Evolutionary conservation across 2,329 filamentous ascomycete genomes (phyloP), one percentile per base, ranked within the genome.

Genomic region (Aspergillus alliaceus): DNA sequence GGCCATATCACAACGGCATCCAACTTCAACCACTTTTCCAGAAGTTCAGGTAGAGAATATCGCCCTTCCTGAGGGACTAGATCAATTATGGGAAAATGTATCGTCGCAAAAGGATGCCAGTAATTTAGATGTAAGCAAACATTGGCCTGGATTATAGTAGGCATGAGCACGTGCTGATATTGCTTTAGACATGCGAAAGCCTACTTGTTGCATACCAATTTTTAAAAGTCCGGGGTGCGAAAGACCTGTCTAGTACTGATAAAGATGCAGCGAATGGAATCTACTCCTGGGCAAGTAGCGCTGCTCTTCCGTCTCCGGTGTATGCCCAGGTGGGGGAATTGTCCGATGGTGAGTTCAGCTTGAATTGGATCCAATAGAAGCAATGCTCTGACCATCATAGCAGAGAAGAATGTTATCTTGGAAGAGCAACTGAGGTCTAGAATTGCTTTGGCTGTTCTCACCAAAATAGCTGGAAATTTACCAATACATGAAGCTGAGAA

Each of bases 71-170:
- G 53, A 56, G 24, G 61, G 52, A 15, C 58, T 75, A 18, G 27
- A 57, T 46, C 48, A 61, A 14, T 50, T 77, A 52, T 75, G 73
- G 72, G 35, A 63, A 51, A 57, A 74, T 53, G 54, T 76, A 20
- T 65, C 66, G 32, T 56, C 63, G 8, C 44, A 68, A 35, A 58
- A 64, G 34, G 56, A 60, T 25, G 57, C 56, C 14, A 58, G 59
- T 7, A 52, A 65, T 51, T 27, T 57, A 58, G 53, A 68, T 53
- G 71, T 73, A 61, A 62, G 65, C 42, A 24, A 46, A 57, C 40
- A 59, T 46, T 8, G 27, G 11, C 11, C 14, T 18, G 27, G 14
- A 25, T 20, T 9, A 20, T 40, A 7, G 7, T 34, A 9, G 8
- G 8, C 12, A 37, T 39, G 20, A 29, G 4, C 6, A 29, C 15